Percentiles rank a stretch among this genome's conserved stretches.
These are phyloP conservation scores for Gillenia trifoliata DNA, from an alignment of 306 rosid species.

Conservation along the genomic window DNA sequence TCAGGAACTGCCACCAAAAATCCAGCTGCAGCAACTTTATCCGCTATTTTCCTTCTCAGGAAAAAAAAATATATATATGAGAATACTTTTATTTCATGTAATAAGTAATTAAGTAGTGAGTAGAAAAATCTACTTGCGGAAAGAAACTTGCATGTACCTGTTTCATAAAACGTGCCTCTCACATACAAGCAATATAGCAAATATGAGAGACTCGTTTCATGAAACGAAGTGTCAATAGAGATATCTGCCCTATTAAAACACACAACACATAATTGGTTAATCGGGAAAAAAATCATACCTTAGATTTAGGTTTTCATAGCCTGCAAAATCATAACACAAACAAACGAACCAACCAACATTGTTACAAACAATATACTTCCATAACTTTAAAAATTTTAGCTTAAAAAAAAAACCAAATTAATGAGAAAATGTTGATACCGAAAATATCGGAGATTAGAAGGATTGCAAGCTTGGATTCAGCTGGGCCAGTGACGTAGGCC, in stretches of 20 bases:
- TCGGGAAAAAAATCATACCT: neutral
- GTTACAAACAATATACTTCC: neutral
- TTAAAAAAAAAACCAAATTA: neutral
- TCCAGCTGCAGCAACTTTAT: conserved; percentile 41
- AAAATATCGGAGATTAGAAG: conserved; percentile 42
- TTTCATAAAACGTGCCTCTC: no score
- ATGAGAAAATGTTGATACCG: conserved; percentile 24
- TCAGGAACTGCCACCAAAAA: conserved; percentile 50
- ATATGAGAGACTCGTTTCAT: no score
- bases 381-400: neutral
- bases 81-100: neutral
- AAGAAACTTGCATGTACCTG: no score
- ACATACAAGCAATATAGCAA: no score
- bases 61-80: neutral
- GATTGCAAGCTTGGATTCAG: conserved; percentile 39
- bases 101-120: neutral
- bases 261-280: neutral
- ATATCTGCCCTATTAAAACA: no score
- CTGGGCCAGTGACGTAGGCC: conserved; percentile 39
- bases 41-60: conserved; percentile 45
- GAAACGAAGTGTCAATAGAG: no score
- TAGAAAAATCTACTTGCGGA: no score
- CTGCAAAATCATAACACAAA: neutral
- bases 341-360: neutral
- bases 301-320: neutral